Percentiles rank a stretch among this genome's conserved stretches.
These are phyloP conservation scores for Mucor velutinosus DNA, from an alignment of 371 early-diverging fungal genomes.

Conservation along the genomic window DNA sequence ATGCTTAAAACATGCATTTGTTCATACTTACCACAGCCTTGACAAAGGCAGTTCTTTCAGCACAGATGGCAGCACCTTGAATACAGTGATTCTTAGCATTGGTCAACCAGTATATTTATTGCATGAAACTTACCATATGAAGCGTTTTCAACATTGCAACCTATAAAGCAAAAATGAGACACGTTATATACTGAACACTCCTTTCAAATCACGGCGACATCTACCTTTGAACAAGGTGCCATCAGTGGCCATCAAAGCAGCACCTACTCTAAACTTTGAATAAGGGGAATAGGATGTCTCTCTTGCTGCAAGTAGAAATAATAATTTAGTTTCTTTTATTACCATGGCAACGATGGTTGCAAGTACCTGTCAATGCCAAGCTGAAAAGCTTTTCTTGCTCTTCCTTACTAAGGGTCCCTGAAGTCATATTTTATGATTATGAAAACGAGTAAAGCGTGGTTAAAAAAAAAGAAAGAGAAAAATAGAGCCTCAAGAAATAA, in stretches of 20 bases:
- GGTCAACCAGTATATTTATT: too few relatives aligned
- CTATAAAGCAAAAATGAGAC: slow-evolving; percentile 27
- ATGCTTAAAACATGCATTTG: neutral
- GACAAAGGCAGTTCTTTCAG: slow-evolving; percentile 81
- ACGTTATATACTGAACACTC: neutral
- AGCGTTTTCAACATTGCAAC: slow-evolving; percentile 85
- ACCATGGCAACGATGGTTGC: neutral
- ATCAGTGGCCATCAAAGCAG: slow-evolving; percentile 67
- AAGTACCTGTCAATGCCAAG: slow-evolving; percentile 17
- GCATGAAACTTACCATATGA: slow-evolving; percentile 61
- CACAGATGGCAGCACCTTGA: slow-evolving; percentile 76
- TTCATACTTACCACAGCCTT: slow-evolving; percentile 72
- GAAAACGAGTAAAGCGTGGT: neutral
- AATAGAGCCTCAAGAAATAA: neutral
- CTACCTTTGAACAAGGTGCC: slow-evolving; percentile 68
- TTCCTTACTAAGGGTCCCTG: slow-evolving; percentile 2
- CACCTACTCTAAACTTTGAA: slow-evolving; percentile 85
- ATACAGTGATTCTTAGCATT: neutral
- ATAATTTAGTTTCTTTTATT: neutral
- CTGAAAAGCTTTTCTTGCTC: slow-evolving; percentile 6
- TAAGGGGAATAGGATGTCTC: slow-evolving; percentile 75
- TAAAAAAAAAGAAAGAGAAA: neutral
- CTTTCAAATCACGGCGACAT: neutral
- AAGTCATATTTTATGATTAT: neutral
- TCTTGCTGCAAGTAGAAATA: slow-evolving; percentile 38